Conservation (phyloP, 176 grass and related monocot genomes). For the Musa troglodytarum region DNA sequence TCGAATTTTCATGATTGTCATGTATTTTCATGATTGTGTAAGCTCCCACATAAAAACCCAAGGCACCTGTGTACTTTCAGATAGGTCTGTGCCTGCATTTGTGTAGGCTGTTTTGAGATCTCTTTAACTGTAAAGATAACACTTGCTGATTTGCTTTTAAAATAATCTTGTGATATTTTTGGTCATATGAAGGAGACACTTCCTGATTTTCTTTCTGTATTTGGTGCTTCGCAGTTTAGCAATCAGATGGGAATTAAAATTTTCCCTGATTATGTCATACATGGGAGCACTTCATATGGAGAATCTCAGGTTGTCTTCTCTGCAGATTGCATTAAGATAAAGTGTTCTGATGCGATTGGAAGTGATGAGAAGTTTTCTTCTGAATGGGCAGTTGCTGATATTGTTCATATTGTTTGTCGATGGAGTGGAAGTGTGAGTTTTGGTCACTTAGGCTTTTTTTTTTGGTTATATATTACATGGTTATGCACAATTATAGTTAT, state of each 20-base stretch:
- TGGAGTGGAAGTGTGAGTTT: slow-evolving; percentile 57
- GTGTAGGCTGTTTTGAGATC: too few species aligned
- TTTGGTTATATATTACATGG: neutral
- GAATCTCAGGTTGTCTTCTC: slow-evolving; percentile 55
- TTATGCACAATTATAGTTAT: neutral
- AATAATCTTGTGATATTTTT: too few species aligned
- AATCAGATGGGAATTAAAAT: slow-evolving; percentile 40
- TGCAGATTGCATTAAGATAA: slow-evolving; percentile 55
- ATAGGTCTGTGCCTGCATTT: too few species aligned
- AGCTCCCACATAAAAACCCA: too few species aligned
- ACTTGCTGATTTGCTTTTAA: too few species aligned
- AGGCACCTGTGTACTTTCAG: too few species aligned
- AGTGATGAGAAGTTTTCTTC: slow-evolving; percentile 36
- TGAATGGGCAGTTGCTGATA: slow-evolving; percentile 47
- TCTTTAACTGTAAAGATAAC: too few species aligned
- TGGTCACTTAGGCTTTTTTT: neutral
- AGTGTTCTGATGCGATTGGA: slow-evolving; percentile 34
- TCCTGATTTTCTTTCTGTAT: slow-evolving; percentile 6
- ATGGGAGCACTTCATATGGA: slow-evolving; percentile 21
- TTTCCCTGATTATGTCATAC: slow-evolving; percentile 51
- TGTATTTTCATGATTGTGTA: too few species aligned
- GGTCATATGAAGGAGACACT: neutral
- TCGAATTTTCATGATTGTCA: too few species aligned
- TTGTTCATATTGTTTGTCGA: slow-evolving; percentile 51
- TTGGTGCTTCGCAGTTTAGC: slow-evolving; percentile 41